Base-by-base conservation (phyloP, 2,329 filamentous ascomycete species). In the Trichoderma hamatum region DNA sequence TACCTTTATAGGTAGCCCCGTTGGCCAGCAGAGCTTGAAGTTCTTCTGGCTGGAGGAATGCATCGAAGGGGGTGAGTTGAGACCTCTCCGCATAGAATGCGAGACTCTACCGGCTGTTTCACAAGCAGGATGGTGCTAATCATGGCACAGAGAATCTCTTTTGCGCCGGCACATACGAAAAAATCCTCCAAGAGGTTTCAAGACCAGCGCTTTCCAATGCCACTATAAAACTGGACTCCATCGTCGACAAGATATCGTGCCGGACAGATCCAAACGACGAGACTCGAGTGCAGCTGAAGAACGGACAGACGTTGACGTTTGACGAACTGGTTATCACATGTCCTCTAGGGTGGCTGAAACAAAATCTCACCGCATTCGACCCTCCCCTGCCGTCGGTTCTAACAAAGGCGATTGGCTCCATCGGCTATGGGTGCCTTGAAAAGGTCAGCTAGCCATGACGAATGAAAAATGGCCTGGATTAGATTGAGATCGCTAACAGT, bases 11-110 rank as follows among this genome's bases (percentile, higher is more conserved):
- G 91, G 91, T 16, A 90, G 85, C 69, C 85, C 88, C 0, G 82
- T 92, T 10, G 80, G 83, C 64, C 84, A 76, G 30, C 91, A 94
- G 76, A 92, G 90, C 73, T 81, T 93, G 36, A 92, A 89, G 80
- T 93, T 88, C 80, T 92, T 93, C 76, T 93, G 90, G 90, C 76
- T 94, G 5, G 91, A 94, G 75, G 90, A 93, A 78, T 92, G 90
- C 72, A 89, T 93, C 64, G 90, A 93, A 75, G 91, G 90, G 56
- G 86, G 87, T 87, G 75, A 73, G 82, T 24, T 14, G 14, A 24
- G n/a, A 49, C 21, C 34, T 6, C 21, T 26, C n/a, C 3, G 21
- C 46, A 49, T 49, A 21, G 9, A 49, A 24, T 24, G n/a, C 46
- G 46, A 49, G 46, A 24, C 46, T 49, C n/a, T 21, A 24, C 46